Evolutionary conservation across 805 yeast genomes (phyloP).

Genomic region (Yarrowia sp.): DNA sequence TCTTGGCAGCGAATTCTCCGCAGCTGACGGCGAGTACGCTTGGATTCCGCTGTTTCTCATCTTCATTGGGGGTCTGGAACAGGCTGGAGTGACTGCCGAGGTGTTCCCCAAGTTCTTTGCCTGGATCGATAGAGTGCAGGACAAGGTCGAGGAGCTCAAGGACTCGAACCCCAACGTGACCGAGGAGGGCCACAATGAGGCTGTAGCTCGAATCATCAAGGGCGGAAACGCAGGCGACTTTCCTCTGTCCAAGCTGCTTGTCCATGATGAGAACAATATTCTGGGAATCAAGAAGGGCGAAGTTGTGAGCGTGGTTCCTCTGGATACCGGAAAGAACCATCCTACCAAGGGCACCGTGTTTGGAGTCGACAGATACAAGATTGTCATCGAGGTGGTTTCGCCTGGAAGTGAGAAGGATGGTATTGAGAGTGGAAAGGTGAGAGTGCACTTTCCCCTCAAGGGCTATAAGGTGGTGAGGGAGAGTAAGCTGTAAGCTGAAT

Average conservation of each 20-base stretch:
- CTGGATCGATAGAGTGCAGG: slow-evolving; percentile 31
- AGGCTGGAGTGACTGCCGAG: slow-evolving; percentile 27
- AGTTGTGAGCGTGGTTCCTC: slow-evolving; percentile 26
- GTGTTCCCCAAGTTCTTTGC: slow-evolving; percentile 36
- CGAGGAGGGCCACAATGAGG: slow-evolving; percentile 19
- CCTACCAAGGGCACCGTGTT: slow-evolving; percentile 31
- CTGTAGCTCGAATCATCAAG: slow-evolving; percentile 17
- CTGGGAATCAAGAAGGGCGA: slow-evolving; percentile 20
- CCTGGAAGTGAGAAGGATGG: slow-evolving; percentile 30
- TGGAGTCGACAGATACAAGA: slow-evolving; percentile 31
- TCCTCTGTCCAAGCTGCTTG: slow-evolving; percentile 32
- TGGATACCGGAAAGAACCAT: slow-evolving; percentile 34
- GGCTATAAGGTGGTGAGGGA: slow-evolving; percentile 30
- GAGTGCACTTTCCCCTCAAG: slow-evolving; percentile 36
- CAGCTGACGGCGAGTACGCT: slow-evolving; percentile 29
- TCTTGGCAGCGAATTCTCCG: slow-evolving; percentile 25
- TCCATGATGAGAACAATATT: slow-evolving; percentile 28
- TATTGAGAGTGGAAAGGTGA: slow-evolving; percentile 16
- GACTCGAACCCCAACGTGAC: slow-evolving; percentile 22
- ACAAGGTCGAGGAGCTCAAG: slow-evolving; percentile 18
- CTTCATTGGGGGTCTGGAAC: slow-evolving; percentile 35
- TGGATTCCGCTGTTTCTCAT: slow-evolving; percentile 31
- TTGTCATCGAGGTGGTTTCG: slow-evolving; percentile 35
- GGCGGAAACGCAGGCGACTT: slow-evolving; percentile 34
- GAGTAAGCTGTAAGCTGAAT: slow-evolving; percentile 4